Conservation (phyloP, 2,329 filamentous ascomycete species). For the Lomentospora prolificans region DNA sequence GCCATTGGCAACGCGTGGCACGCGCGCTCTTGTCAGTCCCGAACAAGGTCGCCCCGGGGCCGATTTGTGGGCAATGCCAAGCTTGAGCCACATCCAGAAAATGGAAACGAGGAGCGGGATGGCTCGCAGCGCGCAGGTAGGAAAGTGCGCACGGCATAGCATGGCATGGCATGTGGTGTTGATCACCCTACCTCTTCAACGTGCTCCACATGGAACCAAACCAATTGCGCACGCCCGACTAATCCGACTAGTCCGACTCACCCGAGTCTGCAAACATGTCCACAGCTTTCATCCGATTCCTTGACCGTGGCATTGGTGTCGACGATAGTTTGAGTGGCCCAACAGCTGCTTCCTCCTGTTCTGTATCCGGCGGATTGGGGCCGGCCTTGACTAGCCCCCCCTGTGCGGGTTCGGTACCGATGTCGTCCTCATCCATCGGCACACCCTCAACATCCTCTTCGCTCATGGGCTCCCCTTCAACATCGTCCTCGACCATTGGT, state of each 20-base stretch:
- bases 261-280: slow-evolving; percentile 60
- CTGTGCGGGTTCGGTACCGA: slow-evolving; percentile 29
- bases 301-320: slow-evolving; percentile 23
- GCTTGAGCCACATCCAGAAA: not conserved
- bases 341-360: not conserved
- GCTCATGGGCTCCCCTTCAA: slow-evolving; percentile 35
- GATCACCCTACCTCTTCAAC: not conserved
- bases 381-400: not conserved
- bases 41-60: no score
- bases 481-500: slow-evolving; percentile 35
- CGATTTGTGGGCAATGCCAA: no score
- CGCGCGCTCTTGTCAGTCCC: slow-evolving; percentile 20
- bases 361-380: not conserved
- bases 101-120: not conserved
- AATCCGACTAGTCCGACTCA: not conserved
- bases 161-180: not conserved
- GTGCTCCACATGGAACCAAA: not conserved
- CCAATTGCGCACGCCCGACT: no score
- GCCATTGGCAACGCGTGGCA: not conserved
- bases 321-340: slow-evolving; percentile 16
- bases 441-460: slow-evolving; percentile 31
- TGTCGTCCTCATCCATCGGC: slow-evolving; percentile 30
- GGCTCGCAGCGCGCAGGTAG: no score
- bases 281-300: slow-evolving; percentile 63
- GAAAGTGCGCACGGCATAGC: no score